Percentiles rank a stretch among this genome's conserved stretches.
Conservation (phyloP, 805 yeast genomes). For the Ogataea methylovora region DNA sequence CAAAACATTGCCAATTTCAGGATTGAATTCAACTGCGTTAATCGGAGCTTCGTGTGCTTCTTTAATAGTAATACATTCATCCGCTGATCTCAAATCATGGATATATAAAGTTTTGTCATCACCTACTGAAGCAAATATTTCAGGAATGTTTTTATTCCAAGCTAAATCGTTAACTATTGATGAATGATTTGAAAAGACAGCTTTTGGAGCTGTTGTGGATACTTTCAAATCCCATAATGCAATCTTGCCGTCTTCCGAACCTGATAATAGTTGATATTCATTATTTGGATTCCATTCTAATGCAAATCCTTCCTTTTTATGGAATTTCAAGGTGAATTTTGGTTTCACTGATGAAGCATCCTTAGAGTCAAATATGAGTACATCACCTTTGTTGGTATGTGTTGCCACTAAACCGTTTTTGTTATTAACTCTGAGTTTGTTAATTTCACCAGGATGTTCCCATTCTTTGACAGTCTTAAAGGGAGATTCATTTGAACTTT, state of each 20-base stretch:
- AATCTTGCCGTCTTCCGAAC: slow-evolving; percentile 59
- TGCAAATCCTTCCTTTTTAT: slow-evolving; percentile 61
- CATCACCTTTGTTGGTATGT: slow-evolving; percentile 44
- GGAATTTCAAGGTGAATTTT: slow-evolving; percentile 37
- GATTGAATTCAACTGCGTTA: slow-evolving; percentile 53
- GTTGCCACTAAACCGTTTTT: slow-evolving; percentile 42
- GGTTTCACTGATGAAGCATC: slow-evolving; percentile 9
- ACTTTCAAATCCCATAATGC: slow-evolving; percentile 59
- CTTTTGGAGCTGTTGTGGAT: slow-evolving; percentile 29
- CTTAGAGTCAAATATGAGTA: slow-evolving; percentile 33
- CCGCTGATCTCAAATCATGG: slow-evolving; percentile 44
- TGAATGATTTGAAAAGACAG: slow-evolving; percentile 40
- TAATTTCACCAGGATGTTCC: slow-evolving; percentile 62
- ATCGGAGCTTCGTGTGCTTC: slow-evolving; percentile 55
- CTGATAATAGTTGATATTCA: slow-evolving; percentile 44
- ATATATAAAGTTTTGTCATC: slow-evolving; percentile 60
- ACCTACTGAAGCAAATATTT: slow-evolving; percentile 60
- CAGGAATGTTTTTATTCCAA: slow-evolving; percentile 37
- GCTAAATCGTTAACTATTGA: slow-evolving; percentile 63
- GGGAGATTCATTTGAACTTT: slow-evolving; percentile 25
- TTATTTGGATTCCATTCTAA: slow-evolving; percentile 54
- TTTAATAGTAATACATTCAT: slow-evolving; percentile 32
- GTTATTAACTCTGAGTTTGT: slow-evolving; percentile 50
- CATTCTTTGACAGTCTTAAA: slow-evolving; percentile 41
- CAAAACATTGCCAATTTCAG: slow-evolving; percentile 36